A percentile compares a stretch with the other conserved stretches of the same genome.
phyloP scores from a whole-genome alignment of 1,139 yeast genomes.

The Martiniozyma asiatica region DNA sequence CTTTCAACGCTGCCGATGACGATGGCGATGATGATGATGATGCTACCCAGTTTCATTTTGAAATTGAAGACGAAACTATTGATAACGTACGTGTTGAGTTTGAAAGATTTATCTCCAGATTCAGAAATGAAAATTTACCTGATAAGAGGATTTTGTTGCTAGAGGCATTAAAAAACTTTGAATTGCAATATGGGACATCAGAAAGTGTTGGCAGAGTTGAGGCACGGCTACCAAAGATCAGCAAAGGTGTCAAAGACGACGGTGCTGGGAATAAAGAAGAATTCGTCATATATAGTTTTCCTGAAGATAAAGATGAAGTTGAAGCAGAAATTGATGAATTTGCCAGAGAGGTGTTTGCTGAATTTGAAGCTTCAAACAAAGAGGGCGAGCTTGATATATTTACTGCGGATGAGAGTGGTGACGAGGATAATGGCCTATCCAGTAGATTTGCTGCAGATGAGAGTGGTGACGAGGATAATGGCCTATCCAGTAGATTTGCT shows the following conservation, averaged over 20 bases:
- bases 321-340: constrained; percentile 10
- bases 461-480: no score
- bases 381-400: no score
- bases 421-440: neutral
- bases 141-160: no score
- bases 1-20: constrained; percentile 29
- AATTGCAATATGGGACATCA: no score
- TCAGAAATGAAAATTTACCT: no score
- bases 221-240: no score
- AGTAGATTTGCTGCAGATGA: neutral
- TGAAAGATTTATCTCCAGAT: constrained; percentile 46
- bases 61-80: constrained; percentile 39
- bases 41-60: constrained; percentile 24
- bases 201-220: constrained; percentile 26
- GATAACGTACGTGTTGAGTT: constrained; percentile 44
- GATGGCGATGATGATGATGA: constrained; percentile 35
- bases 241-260: constrained; percentile 34
- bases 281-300: constrained; percentile 15
- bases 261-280: constrained; percentile 13
- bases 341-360: no score
- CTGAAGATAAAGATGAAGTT: constrained; percentile 50
- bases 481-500: no score
- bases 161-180: no score
- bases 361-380: no score
- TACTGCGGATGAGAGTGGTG: constrained; percentile 7